Evolutionary conservation across 2,329 filamentous ascomycete species (phyloP).

Genomic region (Cladophialophora yegresii): DNA sequence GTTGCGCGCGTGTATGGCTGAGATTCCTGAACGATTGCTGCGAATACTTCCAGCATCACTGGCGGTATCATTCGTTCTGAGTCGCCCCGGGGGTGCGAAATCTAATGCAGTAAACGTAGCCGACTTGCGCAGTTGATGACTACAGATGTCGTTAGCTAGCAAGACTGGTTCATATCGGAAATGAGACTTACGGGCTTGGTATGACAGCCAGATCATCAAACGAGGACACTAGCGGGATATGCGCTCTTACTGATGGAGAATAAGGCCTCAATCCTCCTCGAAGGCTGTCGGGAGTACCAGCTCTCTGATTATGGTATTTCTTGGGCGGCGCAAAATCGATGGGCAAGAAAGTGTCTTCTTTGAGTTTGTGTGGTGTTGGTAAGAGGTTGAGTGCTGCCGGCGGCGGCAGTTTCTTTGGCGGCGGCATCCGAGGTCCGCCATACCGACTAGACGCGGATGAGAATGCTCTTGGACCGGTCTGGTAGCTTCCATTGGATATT

Average conservation of each 20-base stretch:
- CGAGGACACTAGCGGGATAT: constrained; percentile 76
- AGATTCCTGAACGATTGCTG: constrained; percentile 78
- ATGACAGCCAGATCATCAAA: constrained; percentile 85
- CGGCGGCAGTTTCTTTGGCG: constrained; percentile 64
- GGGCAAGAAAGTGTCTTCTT: constrained; percentile 74
- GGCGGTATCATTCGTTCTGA: constrained; percentile 46
- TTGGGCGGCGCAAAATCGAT: constrained; percentile 85
- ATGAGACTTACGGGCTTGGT: constrained; percentile 79
- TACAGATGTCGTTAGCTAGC: constrained; percentile 34
- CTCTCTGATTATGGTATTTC: constrained; percentile 65
- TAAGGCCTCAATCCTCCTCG: constrained; percentile 65
- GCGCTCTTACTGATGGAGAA: constrained; percentile 69
- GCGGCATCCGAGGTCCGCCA: constrained; percentile 52
- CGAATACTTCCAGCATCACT: constrained; percentile 55
- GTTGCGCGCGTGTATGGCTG: constrained; percentile 66
- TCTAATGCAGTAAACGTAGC: constrained; percentile 52
- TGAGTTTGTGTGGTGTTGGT: constrained; percentile 81
- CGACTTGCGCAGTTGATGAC: constrained; percentile 53
- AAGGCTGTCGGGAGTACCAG: constrained; percentile 66
- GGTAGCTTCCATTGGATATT: constrained; percentile 44
- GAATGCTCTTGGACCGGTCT: constrained; percentile 61
- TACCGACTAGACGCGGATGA: constrained; percentile 62
- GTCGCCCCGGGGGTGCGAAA: constrained; percentile 53
- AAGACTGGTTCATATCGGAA: neutral
- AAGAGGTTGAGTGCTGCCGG: constrained; percentile 73